Base-by-base conservation (phyloP, 345 rosid species). In the Dimocarpus longan region DNA sequence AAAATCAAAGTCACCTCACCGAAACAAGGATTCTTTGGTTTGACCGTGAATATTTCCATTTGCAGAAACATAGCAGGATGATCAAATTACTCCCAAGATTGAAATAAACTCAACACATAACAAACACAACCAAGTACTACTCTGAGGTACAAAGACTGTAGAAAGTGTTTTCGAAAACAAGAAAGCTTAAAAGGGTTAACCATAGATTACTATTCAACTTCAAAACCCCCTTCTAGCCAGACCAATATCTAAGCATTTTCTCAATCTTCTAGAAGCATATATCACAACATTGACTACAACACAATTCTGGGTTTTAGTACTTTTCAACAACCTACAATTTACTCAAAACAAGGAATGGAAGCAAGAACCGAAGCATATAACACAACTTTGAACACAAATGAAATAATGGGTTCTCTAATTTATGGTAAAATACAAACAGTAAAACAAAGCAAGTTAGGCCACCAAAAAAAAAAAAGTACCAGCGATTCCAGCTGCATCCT, bases 401-500 rank as follows among this genome's bases (percentile, higher is more conserved):
- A 46, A 37, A 66, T 19, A 37, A 54, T 16, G 59, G 59, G n/a
- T 52, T 52, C 57, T 52, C 54, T 15, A 0, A 46, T 1, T 46
- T 46, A 46, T 6, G 37, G 32, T 32, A 56, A 10, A 1, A 74
- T 13, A 65, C 67, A 70, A 44, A 44, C 26, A 44, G 2, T 15
- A 62, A 12, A 43, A 66, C 6, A 54, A 10, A 22, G 40, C 44
- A 21, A 26, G 10, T 46, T 46, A 46, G 52, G 12, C 52, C 52
- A 46, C 0, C 8, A 4, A 44, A 44, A 44, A 46, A 1, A 10
- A 46, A 46, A 46, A 74, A 26, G 32, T 76, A 87, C 90, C 88
- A 10, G 90, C 94, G 71, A 91, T 80, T 85, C 98, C 98, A 69
- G 95, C 97, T 68, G 88, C 90, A 90, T 88, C 91, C 71, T 81